Evolutionary conservation across 768 basidiomycete genomes (phyloP).

Genomic region (Phallus indusiatus): DNA sequence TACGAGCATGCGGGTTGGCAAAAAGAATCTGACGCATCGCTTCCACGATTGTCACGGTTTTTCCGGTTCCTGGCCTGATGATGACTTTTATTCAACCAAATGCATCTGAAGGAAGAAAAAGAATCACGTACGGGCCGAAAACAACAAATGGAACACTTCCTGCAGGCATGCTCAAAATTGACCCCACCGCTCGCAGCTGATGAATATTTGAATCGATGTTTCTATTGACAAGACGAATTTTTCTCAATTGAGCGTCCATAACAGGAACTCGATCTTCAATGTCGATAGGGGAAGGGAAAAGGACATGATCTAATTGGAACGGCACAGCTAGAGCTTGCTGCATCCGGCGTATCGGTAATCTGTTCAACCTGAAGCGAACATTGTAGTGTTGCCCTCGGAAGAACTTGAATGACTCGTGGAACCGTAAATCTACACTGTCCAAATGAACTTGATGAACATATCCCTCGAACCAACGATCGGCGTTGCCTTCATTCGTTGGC

Average conservation of each 20-base stretch:
- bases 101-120: not conserved
- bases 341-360: constrained; percentile 46
- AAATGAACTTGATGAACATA: constrained; percentile 43
- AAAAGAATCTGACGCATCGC: constrained; percentile 11
- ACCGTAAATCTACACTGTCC: constrained; percentile 41
- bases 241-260: constrained; percentile 4
- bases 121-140: constrained; percentile 47
- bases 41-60: constrained; percentile 15
- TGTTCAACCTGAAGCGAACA: constrained; percentile 45
- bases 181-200: constrained; percentile 40
- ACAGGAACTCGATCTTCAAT: constrained; percentile 13
- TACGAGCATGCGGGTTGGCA: not conserved
- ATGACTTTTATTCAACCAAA: not conserved
- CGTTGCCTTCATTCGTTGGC: constrained; percentile 5
- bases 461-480: constrained; percentile 48
- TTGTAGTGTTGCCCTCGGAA: constrained; percentile 32
- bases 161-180: constrained; percentile 32
- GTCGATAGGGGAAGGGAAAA: constrained; percentile 38
- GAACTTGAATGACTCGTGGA: constrained; percentile 33
- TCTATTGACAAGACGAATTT: constrained; percentile 28
- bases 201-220: constrained; percentile 36
- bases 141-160: constrained; percentile 49
- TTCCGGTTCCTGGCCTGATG: constrained; percentile 14
- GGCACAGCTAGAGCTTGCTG: constrained; percentile 45
- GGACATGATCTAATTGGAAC: constrained; percentile 35